These are phyloP conservation scores for Penicillium sp. DNA, from an alignment of 2,329 filamentous ascomycete species.

Conservation along the genomic window DNA sequence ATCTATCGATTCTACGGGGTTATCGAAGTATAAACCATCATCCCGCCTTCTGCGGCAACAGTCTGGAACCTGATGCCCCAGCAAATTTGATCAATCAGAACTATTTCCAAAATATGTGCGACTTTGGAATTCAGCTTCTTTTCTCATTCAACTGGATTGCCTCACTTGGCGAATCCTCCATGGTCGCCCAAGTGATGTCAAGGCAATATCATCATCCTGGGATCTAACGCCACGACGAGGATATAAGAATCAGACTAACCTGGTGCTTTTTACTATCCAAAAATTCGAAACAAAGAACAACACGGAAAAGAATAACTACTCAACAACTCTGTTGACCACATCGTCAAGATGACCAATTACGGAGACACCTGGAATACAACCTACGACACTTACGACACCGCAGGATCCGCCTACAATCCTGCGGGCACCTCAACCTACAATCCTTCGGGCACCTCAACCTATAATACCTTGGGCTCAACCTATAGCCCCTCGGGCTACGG, in stretches of 20 bases:
- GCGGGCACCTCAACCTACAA: constrained; percentile 15
- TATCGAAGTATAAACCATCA: constrained; percentile 4
- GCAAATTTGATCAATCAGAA: constrained; percentile 2
- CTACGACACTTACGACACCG: constrained; percentile 23
- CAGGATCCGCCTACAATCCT: constrained; percentile 26
- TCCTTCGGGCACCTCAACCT: constrained; percentile 16
- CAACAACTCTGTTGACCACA: neutral
- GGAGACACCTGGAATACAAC: constrained; percentile 11
- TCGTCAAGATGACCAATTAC: constrained; percentile 21
- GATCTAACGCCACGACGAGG: constrained; percentile 15
- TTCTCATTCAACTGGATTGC: constrained; percentile 5
- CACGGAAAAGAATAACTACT: neutral
- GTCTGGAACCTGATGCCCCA: constrained; percentile 9
- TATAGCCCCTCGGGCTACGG: constrained; percentile 19
- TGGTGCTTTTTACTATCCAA: neutral
- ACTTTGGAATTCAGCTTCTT: neutral
- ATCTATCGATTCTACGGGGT: neutral
- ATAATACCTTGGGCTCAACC: constrained; percentile 7
- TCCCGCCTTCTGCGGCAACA: constrained; percentile 17
- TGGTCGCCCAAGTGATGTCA: constrained; percentile 18
- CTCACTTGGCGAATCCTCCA: constrained; percentile 8
- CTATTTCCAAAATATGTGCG: neutral
- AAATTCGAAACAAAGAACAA: neutral
- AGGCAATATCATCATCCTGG: constrained; percentile 10
- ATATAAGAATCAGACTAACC: constrained; percentile 13